Evolutionary conservation across 140 eudicot species (phyloP).

Genomic region (Anethum foeniculum): DNA sequence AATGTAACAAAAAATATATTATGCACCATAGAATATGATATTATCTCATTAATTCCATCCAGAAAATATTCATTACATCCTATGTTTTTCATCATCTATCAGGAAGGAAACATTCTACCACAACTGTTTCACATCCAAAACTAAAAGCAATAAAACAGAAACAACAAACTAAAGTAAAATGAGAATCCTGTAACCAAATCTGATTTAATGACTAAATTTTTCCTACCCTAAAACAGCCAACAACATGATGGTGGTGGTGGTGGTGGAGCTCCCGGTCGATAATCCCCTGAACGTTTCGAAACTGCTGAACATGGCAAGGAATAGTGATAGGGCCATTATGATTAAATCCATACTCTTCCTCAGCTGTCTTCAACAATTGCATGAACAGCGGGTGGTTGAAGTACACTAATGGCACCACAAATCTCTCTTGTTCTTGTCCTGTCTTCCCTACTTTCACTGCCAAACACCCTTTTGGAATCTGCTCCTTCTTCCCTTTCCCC

Average conservation of each 20-base stretch:
- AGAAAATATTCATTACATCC: background rate
- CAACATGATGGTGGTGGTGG: constrained; percentile 16
- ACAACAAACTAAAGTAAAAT: background rate
- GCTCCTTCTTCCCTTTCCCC: background rate
- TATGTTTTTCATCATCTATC: background rate
- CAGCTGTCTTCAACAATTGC: constrained; percentile 43
- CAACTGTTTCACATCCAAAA: constrained; percentile 17
- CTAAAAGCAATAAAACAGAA: background rate
- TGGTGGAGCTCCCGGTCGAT: constrained; percentile 20
- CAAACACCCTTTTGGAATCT: constrained; percentile 47
- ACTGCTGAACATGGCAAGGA: constrained; percentile 43
- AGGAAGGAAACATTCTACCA: background rate
- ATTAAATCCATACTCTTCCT: constrained; percentile 51
- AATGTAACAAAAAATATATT: background rate
- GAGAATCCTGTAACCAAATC: background rate
- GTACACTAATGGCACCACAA: constrained; percentile 42
- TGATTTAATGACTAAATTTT: background rate
- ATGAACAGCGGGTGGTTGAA: constrained; percentile 44
- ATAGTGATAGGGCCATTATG: constrained; percentile 49
- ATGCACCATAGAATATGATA: background rate
- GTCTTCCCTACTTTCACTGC: constrained; percentile 45
- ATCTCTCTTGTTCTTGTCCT: constrained; percentile 36
- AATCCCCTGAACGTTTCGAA: constrained; percentile 25
- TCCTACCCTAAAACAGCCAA: constrained; percentile 52
- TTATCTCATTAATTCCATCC: background rate